A percentile compares a stretch with the other conserved stretches of the same genome.
Evolutionary conservation across 2,329 filamentous ascomycete species (phyloP).

Genomic region (Metarhizium guizhouense): DNA sequence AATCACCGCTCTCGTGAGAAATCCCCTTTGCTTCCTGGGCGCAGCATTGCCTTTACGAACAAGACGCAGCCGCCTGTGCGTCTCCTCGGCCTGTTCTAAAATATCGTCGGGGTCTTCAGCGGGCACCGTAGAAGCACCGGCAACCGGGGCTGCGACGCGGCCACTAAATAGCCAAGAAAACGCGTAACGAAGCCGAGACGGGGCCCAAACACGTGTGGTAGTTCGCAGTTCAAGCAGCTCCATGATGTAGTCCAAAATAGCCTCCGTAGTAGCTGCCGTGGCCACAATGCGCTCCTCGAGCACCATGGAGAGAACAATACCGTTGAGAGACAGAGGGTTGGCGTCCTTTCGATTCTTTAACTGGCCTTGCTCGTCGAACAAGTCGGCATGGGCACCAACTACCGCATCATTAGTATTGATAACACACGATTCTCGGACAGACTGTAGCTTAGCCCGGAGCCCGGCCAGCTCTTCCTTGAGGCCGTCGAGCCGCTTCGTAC

Average conservation of each 20-base stretch:
- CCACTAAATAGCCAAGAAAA: slow-evolving; percentile 27
- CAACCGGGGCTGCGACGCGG: slow-evolving; percentile 9
- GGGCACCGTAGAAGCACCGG: slow-evolving; percentile 10
- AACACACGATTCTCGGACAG: slow-evolving; percentile 16
- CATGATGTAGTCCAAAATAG: slow-evolving; percentile 26
- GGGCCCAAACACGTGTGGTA: slow-evolving; percentile 31
- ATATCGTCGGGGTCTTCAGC: slow-evolving; percentile 11
- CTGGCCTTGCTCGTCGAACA: slow-evolving; percentile 32
- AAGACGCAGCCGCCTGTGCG: slow-evolving; percentile 24
- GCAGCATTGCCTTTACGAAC: slow-evolving; percentile 19
- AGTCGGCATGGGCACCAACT: slow-evolving; percentile 26
- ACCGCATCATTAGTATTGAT: slow-evolving; percentile 29
- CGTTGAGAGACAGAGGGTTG: slow-evolving; percentile 21
- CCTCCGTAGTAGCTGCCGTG: slow-evolving; percentile 18
- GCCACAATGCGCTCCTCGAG: slow-evolving; percentile 33
- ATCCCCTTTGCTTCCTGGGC: slow-evolving; percentile 7
- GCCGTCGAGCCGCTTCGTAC: slow-evolving; percentile 12
- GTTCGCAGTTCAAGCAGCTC: slow-evolving; percentile 26
- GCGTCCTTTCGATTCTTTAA: slow-evolving; percentile 18
- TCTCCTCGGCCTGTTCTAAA: slow-evolving; percentile 23
- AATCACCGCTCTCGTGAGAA: slow-evolving; percentile 16
- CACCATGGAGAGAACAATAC: slow-evolving; percentile 37
- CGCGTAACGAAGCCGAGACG: slow-evolving; percentile 28
- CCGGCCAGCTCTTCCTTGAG: slow-evolving; percentile 12
- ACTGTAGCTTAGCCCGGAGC: slow-evolving; percentile 17